A percentile compares a stretch with the other conserved stretches of the same genome.
Evolutionary conservation across 176 grass and related monocot species (phyloP).

Genomic region (Zizania latifolia): DNA sequence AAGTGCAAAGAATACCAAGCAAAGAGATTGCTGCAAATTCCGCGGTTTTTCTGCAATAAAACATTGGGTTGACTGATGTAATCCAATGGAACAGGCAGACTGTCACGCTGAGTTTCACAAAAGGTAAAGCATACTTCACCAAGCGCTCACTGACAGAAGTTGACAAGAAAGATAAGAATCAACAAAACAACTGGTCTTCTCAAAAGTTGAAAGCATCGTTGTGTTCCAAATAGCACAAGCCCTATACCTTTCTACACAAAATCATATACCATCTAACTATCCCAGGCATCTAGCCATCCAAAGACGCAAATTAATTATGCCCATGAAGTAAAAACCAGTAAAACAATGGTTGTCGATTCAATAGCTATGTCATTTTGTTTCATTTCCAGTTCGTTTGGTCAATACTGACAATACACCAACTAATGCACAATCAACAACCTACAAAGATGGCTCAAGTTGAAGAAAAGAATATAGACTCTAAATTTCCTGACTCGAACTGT

Average conservation of each 20-base stretch:
- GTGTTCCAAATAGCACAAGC: not conserved
- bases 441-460: not conserved
- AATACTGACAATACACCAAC: not conserved
- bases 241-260: not conserved
- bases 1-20: not conserved
- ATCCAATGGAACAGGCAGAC: not conserved
- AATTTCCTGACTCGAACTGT: not conserved
- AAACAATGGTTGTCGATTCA: not conserved
- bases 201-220: not conserved
- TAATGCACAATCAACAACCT: not conserved
- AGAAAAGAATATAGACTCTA: not conserved
- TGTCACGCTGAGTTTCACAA: not conserved
- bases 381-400: not conserved
- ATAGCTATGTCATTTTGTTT: not conserved
- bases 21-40: not conserved
- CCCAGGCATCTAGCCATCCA: not conserved
- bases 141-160: not conserved
- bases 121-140: not conserved
- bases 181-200: not conserved
- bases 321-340: not conserved
- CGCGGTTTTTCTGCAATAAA: not conserved
- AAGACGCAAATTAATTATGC: not conserved
- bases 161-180: not conserved
- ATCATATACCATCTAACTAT: not conserved
- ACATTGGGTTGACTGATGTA: not conserved